Evolutionary conservation across 2,329 filamentous ascomycete genomes (phyloP).

Genomic region (Phialophora macrospora): DNA sequence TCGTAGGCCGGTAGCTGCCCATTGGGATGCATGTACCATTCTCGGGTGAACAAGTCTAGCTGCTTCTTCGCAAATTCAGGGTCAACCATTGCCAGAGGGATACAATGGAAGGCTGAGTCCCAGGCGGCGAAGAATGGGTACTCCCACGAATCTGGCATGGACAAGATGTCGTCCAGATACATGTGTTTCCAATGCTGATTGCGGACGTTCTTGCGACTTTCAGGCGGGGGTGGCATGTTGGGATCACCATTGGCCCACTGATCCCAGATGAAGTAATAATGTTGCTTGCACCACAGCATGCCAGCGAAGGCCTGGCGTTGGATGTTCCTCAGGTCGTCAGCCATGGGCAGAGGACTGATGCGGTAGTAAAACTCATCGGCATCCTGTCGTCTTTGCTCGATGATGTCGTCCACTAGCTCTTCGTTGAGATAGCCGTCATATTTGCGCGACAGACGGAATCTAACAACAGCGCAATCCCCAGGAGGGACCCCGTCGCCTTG

Average conservation of each 20-base stretch:
- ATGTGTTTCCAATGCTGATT: slow-evolving; percentile 94
- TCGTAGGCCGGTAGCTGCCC: slow-evolving; percentile 92
- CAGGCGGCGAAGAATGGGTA: slow-evolving; percentile 98
- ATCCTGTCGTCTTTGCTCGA: slow-evolving; percentile 83
- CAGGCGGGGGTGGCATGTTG: slow-evolving; percentile 81
- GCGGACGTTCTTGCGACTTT: slow-evolving; percentile 76
- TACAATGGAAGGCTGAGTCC: slow-evolving; percentile 97
- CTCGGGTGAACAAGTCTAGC: slow-evolving; percentile 89
- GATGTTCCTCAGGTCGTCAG: slow-evolving; percentile 90
- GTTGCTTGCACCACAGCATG: slow-evolving; percentile 99
- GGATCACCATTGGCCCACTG: slow-evolving; percentile 97
- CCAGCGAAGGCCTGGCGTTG: slow-evolving; percentile 92
- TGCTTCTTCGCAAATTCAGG: slow-evolving; percentile 98
- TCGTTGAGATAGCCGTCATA: slow-evolving; percentile 83
- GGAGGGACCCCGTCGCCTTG: slow-evolving; percentile 85
- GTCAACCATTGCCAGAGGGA: slow-evolving; percentile 94
- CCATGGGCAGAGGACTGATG: slow-evolving; percentile 90
- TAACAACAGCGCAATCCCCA: slow-evolving; percentile 92
- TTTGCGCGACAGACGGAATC: slow-evolving; percentile 82
- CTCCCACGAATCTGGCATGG: slow-evolving; percentile 98
- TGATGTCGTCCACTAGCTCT: slow-evolving; percentile 86
- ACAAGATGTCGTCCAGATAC: slow-evolving; percentile 91
- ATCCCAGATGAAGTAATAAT: slow-evolving; percentile 96
- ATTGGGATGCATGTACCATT: slow-evolving; percentile 99
- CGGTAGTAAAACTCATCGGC: slow-evolving; percentile 96